phyloP scores from a whole-genome alignment of 306 rosid genomes.

The Castanospermum australe region DNA sequence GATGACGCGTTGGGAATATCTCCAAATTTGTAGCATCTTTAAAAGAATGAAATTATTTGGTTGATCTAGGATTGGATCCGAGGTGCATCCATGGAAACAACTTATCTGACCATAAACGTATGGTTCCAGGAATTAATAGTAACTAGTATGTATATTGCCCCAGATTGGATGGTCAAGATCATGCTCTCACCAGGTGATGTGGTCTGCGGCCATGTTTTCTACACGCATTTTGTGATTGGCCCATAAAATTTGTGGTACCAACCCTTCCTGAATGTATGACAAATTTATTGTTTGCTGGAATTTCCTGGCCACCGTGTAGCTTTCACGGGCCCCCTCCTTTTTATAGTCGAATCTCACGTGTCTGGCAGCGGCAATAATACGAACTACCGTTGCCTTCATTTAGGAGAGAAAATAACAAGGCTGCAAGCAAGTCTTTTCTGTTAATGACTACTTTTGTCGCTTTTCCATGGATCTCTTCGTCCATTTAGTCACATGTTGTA shows the following conservation, averaged over 20 bases:
- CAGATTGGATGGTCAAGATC: background rate
- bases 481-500: constrained; percentile 31
- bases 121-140: background rate
- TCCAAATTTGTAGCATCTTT: background rate
- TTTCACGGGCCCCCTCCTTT: constrained; percentile 25
- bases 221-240: background rate
- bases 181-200: background rate
- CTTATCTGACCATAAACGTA: background rate
- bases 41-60: background rate
- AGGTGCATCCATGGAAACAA: background rate
- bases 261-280: constrained; percentile 33
- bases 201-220: background rate
- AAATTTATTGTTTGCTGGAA: constrained; percentile 37
- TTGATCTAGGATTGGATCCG: background rate
- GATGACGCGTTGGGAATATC: background rate
- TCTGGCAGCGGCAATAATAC: constrained; percentile 15
- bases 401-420: constrained; percentile 18
- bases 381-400: constrained; percentile 22
- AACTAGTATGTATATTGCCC: background rate
- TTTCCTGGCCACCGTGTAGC: background rate
- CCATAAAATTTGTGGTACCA: constrained; percentile 1
- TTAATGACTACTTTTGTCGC: constrained; percentile 14
- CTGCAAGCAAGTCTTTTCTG: constrained; percentile 26
- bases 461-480: background rate
- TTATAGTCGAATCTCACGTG: constrained; percentile 26